Conservation (phyloP, 2,329 filamentous ascomycete genomes). For the Paracoccidioides brasiliensis region DNA sequence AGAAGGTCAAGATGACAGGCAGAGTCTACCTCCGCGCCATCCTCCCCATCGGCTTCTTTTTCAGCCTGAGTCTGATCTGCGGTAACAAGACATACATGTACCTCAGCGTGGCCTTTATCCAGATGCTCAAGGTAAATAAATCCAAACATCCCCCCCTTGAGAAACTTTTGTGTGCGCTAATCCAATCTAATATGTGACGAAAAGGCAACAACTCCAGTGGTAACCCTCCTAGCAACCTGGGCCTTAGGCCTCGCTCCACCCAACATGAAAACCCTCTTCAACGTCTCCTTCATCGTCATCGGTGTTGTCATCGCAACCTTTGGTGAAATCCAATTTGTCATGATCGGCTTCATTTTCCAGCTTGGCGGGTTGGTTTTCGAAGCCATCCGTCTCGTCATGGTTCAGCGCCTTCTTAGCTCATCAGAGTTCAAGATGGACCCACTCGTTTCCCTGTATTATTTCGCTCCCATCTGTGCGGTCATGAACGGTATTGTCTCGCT, state of each 20-base stretch:
- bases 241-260: slow-evolving; percentile 69
- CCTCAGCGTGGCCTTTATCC: slow-evolving; percentile 90
- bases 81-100: slow-evolving; percentile 94
- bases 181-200: background rate
- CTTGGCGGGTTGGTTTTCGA: slow-evolving; percentile 66
- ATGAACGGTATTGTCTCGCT: slow-evolving; percentile 65
- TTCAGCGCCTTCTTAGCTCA: slow-evolving; percentile 65
- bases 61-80: slow-evolving; percentile 91
- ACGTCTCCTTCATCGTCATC: slow-evolving; percentile 87
- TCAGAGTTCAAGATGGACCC: slow-evolving; percentile 81
- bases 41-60: slow-evolving; percentile 88
- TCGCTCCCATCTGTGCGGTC: slow-evolving; percentile 67
- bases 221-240: slow-evolving; percentile 84
- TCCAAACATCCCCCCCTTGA: slow-evolving; percentile 16
- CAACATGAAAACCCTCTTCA: slow-evolving; percentile 75
- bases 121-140: slow-evolving; percentile 93
- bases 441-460: slow-evolving; percentile 79
- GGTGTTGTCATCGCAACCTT: slow-evolving; percentile 90
- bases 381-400: slow-evolving; percentile 70
- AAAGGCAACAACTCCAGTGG: slow-evolving; percentile 85
- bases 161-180: background rate
- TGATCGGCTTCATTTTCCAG: slow-evolving; percentile 54
- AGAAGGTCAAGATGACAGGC: slow-evolving; percentile 94
- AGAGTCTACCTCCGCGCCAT: slow-evolving; percentile 87
- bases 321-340: slow-evolving; percentile 83